Evolutionary conservation across 2,329 filamentous ascomycete species (phyloP), one percentile per base, ranked within the genome.

Genomic region (Dendrostoma leiphaemia): DNA sequence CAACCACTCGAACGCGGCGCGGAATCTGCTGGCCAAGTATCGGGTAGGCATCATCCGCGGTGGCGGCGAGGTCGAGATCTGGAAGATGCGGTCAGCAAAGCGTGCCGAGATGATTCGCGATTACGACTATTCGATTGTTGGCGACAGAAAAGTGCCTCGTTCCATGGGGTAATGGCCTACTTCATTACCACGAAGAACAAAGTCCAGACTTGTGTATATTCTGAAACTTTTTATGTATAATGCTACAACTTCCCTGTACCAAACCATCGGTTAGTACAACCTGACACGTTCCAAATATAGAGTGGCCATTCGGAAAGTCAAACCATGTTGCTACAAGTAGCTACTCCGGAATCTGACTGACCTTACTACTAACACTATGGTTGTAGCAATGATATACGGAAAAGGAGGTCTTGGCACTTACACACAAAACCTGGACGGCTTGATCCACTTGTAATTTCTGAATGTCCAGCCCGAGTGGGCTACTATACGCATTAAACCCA

Each of bases 51-150:
- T 94, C 45, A 86, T 95, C 60, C 88, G 89, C 48, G 90, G 90
- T 60, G 90, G 90, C 38, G 91, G 89, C 69, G 90, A 94, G 71
- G 90, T 94, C 28, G 90, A 95, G 79, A 91, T 94, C 73, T 95
- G 90, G 90, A 94, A 94, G 82, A 19, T 24, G 17, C 38, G 38
- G 38, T n/a, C 38, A 19, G 13, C 15, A 19, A 82, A 86, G 63
- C 78, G 50, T 2, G 50, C 50, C 2, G 50, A 53, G 43, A 40
- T 53, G 50, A 53, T 53, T 26, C 50, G 50, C 12, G 50, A 53
- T 37, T 53, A 53, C 15, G 50, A 53, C 24, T 53, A 53, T 21
- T 53, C 50, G 4, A 53, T 53, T 17, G 50, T 53, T 5, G 50
- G 50, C 17, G 17, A 40, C 12, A 40, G 38, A 12, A 41, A 41